A percentile compares a stretch with the other conserved stretches of the same genome.
Conservation (phyloP, 768 basidiomycete genomes). For the Agrocybe chaxingu region DNA sequence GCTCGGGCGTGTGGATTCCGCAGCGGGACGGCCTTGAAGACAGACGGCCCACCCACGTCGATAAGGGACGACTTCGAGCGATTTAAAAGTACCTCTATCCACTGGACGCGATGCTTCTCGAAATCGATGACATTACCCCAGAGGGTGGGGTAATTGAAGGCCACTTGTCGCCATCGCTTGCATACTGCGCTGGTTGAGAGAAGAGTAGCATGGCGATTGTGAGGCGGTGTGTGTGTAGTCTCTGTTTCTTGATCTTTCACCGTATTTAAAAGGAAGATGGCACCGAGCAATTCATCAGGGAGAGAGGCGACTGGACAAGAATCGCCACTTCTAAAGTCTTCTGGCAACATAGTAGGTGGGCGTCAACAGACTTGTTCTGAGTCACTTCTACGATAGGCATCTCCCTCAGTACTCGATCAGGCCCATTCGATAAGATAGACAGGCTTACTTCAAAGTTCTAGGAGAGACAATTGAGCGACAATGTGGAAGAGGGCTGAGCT, state of each 20-base stretch:
- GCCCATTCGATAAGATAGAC: too few relatives aligned
- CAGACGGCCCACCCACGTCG: constrained; percentile 18
- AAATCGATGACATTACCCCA: constrained; percentile 24
- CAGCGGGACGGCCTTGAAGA: constrained; percentile 12
- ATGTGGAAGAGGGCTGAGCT: too few relatives aligned
- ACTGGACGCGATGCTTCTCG: constrained; percentile 9
- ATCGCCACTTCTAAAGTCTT: too few relatives aligned
- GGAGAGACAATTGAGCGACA: too few relatives aligned
- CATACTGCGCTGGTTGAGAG: constrained; percentile 17
- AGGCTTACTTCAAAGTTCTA: too few relatives aligned
- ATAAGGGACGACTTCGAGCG: constrained; percentile 19
- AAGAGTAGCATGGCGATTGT: constrained; percentile 13
- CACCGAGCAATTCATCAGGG: constrained; percentile 15
- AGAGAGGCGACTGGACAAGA: constrained; percentile 4
- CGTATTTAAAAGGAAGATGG: constrained; percentile 14
- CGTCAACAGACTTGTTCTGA: too few relatives aligned
- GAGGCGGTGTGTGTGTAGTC: neutral
- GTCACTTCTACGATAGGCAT: too few relatives aligned
- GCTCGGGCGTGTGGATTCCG: constrained; percentile 11
- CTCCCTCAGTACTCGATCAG: too few relatives aligned
- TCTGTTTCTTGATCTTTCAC: constrained; percentile 1
- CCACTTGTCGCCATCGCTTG: constrained; percentile 20
- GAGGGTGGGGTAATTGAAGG: constrained; percentile 13
- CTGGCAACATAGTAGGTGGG: too few relatives aligned
- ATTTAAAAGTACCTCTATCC: constrained; percentile 13